Percentiles rank a stretch among this genome's conserved stretches.
Evolutionary conservation across 2,329 filamentous ascomycete genomes (phyloP).

Genomic region (Xylogone sp.): DNA sequence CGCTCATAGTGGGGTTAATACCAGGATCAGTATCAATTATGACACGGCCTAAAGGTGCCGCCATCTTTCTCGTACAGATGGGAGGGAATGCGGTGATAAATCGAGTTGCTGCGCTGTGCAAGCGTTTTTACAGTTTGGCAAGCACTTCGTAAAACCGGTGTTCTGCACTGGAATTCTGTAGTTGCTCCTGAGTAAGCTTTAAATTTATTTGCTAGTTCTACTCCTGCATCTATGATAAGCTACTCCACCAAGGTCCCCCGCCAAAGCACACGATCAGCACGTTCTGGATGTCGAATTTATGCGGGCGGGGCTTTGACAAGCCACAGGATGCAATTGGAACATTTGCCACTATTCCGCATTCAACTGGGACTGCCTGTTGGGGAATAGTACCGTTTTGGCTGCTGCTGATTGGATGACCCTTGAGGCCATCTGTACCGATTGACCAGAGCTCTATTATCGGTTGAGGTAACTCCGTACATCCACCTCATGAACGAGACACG

Average conservation of each 20-base stretch:
- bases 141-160: no score
- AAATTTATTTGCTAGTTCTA: no score
- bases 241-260: not conserved
- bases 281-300: not conserved
- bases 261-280: not conserved
- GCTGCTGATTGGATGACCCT: not conserved
- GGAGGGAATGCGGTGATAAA: not conserved
- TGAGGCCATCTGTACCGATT: not conserved
- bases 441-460: not conserved
- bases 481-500: not conserved
- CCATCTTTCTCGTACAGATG: slow-evolving; percentile 41
- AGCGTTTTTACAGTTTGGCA: no score
- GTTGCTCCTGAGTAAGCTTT: no score
- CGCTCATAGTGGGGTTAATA: slow-evolving; percentile 31
- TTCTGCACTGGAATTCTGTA: no score
- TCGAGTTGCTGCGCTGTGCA: not conserved
- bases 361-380: not conserved
- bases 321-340: not conserved
- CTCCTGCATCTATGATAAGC: slow-evolving; percentile 2
- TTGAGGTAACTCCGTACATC: not conserved
- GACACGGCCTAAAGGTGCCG: slow-evolving; percentile 69
- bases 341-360: not conserved
- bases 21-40: slow-evolving; percentile 96
- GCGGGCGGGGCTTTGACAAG: not conserved
- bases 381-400: not conserved